Conservation (phyloP, 2,329 filamentous ascomycete genomes). For the Ophiocordyceps polyrhachis-furcata region DNA sequence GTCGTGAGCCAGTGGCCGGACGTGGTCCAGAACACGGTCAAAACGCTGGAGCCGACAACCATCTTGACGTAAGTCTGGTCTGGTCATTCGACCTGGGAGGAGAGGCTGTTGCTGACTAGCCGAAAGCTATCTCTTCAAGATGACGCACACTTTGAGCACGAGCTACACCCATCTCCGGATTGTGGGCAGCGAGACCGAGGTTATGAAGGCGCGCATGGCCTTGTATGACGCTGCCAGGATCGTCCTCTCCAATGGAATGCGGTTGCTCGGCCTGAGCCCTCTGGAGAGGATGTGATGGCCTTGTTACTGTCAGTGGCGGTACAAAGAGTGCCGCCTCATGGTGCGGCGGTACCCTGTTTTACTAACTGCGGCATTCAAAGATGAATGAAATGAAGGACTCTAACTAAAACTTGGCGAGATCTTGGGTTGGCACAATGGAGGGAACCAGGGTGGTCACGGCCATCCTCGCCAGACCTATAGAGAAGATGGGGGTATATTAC, state of each 20-base stretch:
- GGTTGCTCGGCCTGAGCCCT: conserved; percentile 56
- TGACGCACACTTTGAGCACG: conserved; percentile 62
- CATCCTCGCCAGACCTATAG: background rate
- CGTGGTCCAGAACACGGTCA: conserved; percentile 64
- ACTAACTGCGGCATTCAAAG: too few species aligned
- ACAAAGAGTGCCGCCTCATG: background rate
- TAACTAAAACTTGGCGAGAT: too few species aligned
- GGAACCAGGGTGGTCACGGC: too few species aligned
- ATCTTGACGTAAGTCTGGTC: conserved; percentile 14
- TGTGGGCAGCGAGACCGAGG: conserved; percentile 55
- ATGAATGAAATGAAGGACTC: too few species aligned
- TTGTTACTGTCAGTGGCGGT: background rate
- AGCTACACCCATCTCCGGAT: conserved; percentile 72
- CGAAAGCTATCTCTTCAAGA: conserved; percentile 55
- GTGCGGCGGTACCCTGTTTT: too few species aligned
- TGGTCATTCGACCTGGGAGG: background rate
- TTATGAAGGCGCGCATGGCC: conserved; percentile 30
- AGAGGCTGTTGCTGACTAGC: background rate
- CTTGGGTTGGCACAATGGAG: too few species aligned
- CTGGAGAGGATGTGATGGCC: conserved; percentile 32
- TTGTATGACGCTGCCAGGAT: conserved; percentile 60
- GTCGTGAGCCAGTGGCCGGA: conserved; percentile 74
- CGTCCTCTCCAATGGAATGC: conserved; percentile 71
- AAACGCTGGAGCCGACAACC: conserved; percentile 57
- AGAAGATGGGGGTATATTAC: too few species aligned